These are phyloP conservation scores for Erythrophleum fordii DNA, from an alignment of 306 rosid genomes.

Conservation along the genomic window DNA sequence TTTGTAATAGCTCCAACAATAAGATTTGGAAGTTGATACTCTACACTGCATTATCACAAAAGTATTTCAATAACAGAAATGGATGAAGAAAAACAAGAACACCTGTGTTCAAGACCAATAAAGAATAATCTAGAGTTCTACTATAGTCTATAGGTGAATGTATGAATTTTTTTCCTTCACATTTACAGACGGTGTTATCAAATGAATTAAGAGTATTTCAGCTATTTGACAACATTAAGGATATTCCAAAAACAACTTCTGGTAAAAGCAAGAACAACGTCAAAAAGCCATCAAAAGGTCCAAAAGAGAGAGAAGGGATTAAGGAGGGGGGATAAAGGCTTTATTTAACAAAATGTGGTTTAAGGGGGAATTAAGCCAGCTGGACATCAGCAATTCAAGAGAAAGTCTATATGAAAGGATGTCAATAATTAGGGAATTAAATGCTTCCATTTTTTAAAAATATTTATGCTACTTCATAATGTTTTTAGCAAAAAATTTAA, in stretches of 20 bases:
- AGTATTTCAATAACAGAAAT: slow-evolving; percentile 27
- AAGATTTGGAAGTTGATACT: slow-evolving; percentile 97
- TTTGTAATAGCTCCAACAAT: slow-evolving; percentile 95
- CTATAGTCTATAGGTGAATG: slow-evolving; percentile 7
- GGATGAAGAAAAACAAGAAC: slow-evolving; percentile 14
- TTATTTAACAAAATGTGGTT: background rate
- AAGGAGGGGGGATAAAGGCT: background rate
- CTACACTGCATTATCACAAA: slow-evolving; percentile 66
- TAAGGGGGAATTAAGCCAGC: background rate
- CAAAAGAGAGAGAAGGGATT: background rate
- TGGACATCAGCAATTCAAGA: background rate
- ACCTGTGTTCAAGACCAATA: slow-evolving; percentile 24
- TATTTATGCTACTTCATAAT: background rate
- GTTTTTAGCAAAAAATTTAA: background rate
- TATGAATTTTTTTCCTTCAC: background rate
- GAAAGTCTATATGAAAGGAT: background rate
- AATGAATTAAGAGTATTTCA: slow-evolving; percentile 9
- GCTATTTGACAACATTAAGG: background rate
- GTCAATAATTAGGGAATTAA: background rate
- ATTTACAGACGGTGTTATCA: background rate
- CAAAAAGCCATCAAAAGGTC: slow-evolving; percentile 20
- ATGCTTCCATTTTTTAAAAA: background rate
- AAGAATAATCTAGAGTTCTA: slow-evolving; percentile 26
- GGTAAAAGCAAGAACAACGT: slow-evolving; percentile 21
- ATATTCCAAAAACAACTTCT: slow-evolving; percentile 5